Base-by-base conservation (phyloP, 441 rosid species). In the Brassica balearica region DNA sequence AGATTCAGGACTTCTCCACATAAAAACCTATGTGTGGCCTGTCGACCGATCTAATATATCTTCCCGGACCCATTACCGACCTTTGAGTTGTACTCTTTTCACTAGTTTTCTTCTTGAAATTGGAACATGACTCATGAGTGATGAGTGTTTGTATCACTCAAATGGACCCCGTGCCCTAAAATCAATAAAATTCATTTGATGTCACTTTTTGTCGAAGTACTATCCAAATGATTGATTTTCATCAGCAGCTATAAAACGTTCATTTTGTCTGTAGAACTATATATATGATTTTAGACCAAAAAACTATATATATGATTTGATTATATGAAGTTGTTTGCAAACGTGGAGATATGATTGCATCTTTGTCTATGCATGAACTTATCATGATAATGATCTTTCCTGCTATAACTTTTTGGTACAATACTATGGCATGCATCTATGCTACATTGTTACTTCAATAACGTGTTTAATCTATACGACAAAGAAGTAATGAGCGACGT, bases 301-400 rank as follows among this genome's bases (percentile, higher is more conserved):
- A 29, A 29, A 29, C 34, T 29, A 29, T 29, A 29, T 29, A 29
- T 59, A 78, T 19, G 27, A 25, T 62, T 69, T 62, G 60, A 55
- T 56, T 20, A 8, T 14, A 10, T 41, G 75, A 74, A 69, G 63
- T 2, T 62, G 75, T 19, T 27, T 19, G 71, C 78, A 74, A 80
- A 80, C 82, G 79, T 80, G 82, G 68, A 65, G 41, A 70, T 74
- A 80, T 80, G 72, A 80, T 80, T 80, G 68, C 72, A 43, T 64
- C 34, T 56, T 63, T 80, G 79, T 69, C 72, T 64, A 56, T 74
- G 79, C 75, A 79, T 79, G 82, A 69, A 69, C 75, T 55, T 73
- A 20, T 74, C 68, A 79, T 75, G 38, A 69, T 56, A 79, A 12
- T 74, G 29, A 61, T 79, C 6, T 55, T 60, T 68, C 36, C 51